Evolutionary conservation across 2,329 filamentous ascomycete species (phyloP).

Genomic region (Pseudofabraea citricarpa): DNA sequence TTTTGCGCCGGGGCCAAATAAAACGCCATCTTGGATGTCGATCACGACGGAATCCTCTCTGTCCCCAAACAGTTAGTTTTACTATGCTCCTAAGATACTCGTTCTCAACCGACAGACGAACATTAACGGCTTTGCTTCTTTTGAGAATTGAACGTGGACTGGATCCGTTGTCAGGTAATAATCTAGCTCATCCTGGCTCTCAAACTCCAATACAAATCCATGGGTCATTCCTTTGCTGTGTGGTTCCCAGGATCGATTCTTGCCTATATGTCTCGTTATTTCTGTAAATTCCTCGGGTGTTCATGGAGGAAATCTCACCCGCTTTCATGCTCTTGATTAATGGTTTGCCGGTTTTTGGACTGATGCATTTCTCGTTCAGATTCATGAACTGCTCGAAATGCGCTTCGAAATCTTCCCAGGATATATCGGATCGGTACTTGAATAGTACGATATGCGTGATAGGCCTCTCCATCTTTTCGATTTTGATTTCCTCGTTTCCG

Average conservation of each 20-base stretch:
- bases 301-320: no score
- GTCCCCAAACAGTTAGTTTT: no score
- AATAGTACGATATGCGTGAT: background rate
- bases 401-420: background rate
- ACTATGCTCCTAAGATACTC: no score
- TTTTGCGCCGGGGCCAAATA: slow-evolving; percentile 1
- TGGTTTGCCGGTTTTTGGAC: background rate
- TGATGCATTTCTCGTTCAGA: background rate
- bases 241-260: slow-evolving; percentile 5
- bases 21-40: slow-evolving; percentile 4
- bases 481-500: no score
- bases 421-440: background rate
- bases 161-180: slow-evolving; percentile 5
- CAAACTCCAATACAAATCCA: slow-evolving; percentile 4
- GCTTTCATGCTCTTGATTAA: background rate
- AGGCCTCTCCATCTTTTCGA: no score
- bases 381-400: background rate
- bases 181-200: slow-evolving; percentile 1
- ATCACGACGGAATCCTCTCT: slow-evolving; percentile 5
- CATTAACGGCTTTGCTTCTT: slow-evolving; percentile 3
- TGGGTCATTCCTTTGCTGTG: slow-evolving; percentile 4
- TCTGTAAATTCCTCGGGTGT: no score
- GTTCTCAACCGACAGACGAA: no score
- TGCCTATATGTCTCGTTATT: no score
- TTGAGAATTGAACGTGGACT: slow-evolving; percentile 3